Evolutionary conservation across 768 basidiomycete genomes (phyloP).

Genomic region (Leccinum aurantiacum): DNA sequence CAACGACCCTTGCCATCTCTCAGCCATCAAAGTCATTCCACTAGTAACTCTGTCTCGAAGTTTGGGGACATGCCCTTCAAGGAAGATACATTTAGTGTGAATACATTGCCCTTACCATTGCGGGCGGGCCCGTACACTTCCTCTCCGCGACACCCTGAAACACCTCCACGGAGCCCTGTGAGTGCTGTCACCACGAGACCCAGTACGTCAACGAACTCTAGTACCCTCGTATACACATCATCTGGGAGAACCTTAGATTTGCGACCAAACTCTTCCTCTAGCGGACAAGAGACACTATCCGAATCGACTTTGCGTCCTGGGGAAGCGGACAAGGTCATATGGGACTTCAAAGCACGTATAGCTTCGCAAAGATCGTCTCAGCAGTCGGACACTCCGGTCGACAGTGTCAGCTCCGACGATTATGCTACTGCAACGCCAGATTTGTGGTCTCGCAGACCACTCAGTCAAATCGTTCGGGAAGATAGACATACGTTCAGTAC

Average conservation of each 20-base stretch:
- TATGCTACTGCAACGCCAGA: slow-evolving; percentile 31
- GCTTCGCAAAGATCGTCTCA: slow-evolving; percentile 20
- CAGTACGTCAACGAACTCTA: slow-evolving; percentile 34
- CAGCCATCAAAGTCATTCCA: slow-evolving; percentile 30
- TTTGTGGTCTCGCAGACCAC: slow-evolving; percentile 33
- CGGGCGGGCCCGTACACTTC: slow-evolving; percentile 30
- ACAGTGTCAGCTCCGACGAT: slow-evolving; percentile 28
- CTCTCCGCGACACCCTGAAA: slow-evolving; percentile 37
- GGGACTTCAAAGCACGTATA: slow-evolving; percentile 26
- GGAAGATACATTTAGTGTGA: slow-evolving; percentile 30
- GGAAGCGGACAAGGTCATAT: slow-evolving; percentile 31
- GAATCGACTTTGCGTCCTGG: slow-evolving; percentile 36
- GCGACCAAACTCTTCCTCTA: slow-evolving; percentile 28
- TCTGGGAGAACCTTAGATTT: slow-evolving; percentile 29
- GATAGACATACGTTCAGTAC: slow-evolving; percentile 16
- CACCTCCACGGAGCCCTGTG: slow-evolving; percentile 64
- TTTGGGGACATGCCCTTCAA: slow-evolving; percentile 33
- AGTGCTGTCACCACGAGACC: slow-evolving; percentile 49
- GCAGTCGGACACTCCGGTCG: slow-evolving; percentile 19
- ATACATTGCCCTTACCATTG: slow-evolving; percentile 25
- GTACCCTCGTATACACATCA: slow-evolving; percentile 26
- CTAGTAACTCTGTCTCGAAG: slow-evolving; percentile 28
- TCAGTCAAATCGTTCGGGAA: slow-evolving; percentile 29
- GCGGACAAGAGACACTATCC: slow-evolving; percentile 33
- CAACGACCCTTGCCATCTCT: slow-evolving; percentile 28